Conservation (phyloP, 2,329 filamentous ascomycete species). For the Curvularia hawaiiensis region DNA sequence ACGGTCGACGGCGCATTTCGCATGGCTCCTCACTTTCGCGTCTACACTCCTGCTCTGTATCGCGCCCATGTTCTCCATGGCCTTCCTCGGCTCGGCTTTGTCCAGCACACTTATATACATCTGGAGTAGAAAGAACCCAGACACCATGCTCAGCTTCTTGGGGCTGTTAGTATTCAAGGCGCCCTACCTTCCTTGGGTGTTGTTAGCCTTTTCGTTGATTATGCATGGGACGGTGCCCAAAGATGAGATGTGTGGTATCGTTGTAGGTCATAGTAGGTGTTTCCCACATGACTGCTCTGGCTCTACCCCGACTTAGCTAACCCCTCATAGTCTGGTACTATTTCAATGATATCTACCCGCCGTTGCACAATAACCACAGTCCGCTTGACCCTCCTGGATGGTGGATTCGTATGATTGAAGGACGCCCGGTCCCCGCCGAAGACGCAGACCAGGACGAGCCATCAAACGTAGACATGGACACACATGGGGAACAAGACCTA, state of each 20-base stretch:
- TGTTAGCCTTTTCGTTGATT: constrained; percentile 91
- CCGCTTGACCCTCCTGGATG: constrained; percentile 88
- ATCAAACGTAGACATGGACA: constrained; percentile 3
- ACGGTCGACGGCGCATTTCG: constrained; percentile 88
- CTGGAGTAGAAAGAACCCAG: constrained; percentile 93
- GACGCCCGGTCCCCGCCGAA: constrained; percentile 32
- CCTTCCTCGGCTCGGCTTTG: constrained; percentile 91
- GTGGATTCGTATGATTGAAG: constrained; percentile 86
- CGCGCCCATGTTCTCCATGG: constrained; percentile 86
- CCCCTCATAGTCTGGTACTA: constrained; percentile 80
- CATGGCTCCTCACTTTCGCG: constrained; percentile 89
- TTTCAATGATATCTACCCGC: constrained; percentile 95
- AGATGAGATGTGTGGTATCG: constrained; percentile 93
- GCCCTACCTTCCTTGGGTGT: constrained; percentile 93
- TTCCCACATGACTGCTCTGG: too few species aligned
- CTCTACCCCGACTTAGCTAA: constrained; percentile 12
- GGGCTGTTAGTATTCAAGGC: constrained; percentile 90
- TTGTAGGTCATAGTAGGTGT: constrained; percentile 76
- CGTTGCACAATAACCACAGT: constrained; percentile 80
- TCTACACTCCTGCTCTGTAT: constrained; percentile 78
- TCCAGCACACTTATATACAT: constrained; percentile 96
- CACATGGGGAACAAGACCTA: constrained; percentile 12
- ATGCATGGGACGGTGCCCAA: constrained; percentile 89
- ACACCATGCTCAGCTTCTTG: constrained; percentile 83
- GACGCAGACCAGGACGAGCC: constrained; percentile 21